These are phyloP conservation scores for Lathyrus aphaca DNA, from an alignment of 306 rosid species.

Conservation along the genomic window DNA sequence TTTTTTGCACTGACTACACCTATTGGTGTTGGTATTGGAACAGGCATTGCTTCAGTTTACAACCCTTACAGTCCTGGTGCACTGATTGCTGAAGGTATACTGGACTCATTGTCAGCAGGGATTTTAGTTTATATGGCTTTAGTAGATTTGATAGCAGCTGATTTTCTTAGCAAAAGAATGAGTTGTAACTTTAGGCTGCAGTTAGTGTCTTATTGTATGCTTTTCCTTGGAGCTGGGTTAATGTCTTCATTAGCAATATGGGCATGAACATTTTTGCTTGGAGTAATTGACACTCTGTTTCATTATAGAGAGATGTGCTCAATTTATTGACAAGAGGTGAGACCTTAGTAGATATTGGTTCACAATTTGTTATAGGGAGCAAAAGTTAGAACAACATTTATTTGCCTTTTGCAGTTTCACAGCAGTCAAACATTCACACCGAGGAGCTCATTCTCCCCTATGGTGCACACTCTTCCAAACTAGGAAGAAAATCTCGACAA, in stretches of 20 bases:
- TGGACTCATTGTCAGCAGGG: slow-evolving; percentile 85
- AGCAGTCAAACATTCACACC: too few species aligned
- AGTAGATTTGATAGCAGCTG: slow-evolving; percentile 93
- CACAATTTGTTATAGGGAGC: too few species aligned
- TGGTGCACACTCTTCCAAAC: too few species aligned
- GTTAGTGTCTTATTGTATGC: slow-evolving; percentile 72
- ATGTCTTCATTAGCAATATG: slow-evolving; percentile 91
- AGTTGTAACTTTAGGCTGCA: slow-evolving; percentile 92
- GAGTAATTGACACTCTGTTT: too few species aligned
- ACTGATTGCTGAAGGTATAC: slow-evolving; percentile 66
- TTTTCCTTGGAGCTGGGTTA: slow-evolving; percentile 92
- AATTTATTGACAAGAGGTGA: too few species aligned
- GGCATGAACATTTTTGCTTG: slow-evolving; percentile 53
- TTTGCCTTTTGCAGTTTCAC: too few species aligned
- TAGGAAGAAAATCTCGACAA: too few species aligned
- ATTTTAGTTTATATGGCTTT: slow-evolving; percentile 93
- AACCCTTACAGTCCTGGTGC: slow-evolving; percentile 78
- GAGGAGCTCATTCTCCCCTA: too few species aligned
- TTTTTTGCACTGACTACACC: slow-evolving; percentile 91
- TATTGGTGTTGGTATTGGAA: slow-evolving; percentile 69
- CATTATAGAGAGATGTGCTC: too few species aligned
- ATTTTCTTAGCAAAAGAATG: slow-evolving; percentile 94
- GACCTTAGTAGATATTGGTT: too few species aligned
- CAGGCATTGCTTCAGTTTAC: slow-evolving; percentile 61
- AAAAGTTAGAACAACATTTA: too few species aligned